Percentiles rank a stretch among this genome's conserved stretches.
Conservation (phyloP, 108 stramenopile genomes). For the Parmales sp. region DNA sequence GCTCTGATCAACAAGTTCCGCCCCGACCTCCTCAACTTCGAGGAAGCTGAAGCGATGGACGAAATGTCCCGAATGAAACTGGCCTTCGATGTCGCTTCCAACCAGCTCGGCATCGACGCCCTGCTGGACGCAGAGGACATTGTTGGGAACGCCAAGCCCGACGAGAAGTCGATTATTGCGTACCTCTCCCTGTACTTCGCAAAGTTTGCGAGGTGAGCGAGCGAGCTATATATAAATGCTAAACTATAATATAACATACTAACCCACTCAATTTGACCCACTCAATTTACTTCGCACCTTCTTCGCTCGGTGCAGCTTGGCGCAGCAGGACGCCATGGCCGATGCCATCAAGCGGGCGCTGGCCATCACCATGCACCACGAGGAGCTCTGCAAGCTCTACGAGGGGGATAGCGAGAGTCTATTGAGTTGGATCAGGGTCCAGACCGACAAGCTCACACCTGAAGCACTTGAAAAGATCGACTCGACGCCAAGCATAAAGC, state of each 20-base stretch:
- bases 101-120: constrained; percentile 18
- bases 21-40: constrained; percentile 19
- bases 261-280: too few species aligned
- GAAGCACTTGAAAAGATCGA: neutral
- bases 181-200: constrained; percentile 25
- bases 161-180: constrained; percentile 25
- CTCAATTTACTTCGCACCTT: too few species aligned
- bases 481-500: neutral
- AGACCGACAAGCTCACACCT: neutral
- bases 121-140: constrained; percentile 28
- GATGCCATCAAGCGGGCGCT: constrained; percentile 2
- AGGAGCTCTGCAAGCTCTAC: neutral
- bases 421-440: neutral
- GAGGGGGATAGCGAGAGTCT: neutral
- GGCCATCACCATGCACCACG: neutral
- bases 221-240: too few species aligned
- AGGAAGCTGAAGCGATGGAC: neutral
- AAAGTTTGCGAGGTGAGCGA: constrained; percentile 10
- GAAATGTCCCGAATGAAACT: constrained; percentile 2
- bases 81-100: constrained; percentile 16
- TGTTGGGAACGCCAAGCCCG: constrained; percentile 14
- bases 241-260: too few species aligned
- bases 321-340: constrained; percentile 2
- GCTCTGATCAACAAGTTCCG: constrained; percentile 25
- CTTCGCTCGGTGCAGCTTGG: too few species aligned